Percentiles rank a stretch among this genome's conserved stretches.
Conservation (phyloP, 257 asterid genomes). For the Nicotiana otophora region DNA sequence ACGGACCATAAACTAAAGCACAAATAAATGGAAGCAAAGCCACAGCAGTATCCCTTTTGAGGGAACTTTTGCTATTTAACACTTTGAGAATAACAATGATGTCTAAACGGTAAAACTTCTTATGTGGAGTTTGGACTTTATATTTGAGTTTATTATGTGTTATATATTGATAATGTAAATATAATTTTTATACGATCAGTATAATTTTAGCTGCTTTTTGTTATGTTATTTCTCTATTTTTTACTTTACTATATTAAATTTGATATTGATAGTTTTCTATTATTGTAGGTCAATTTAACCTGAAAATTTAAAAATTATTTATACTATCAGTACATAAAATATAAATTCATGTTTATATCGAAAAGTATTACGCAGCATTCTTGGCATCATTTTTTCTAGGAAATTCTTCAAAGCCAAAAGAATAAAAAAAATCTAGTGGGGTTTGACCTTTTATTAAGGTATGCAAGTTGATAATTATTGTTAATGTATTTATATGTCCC, state of each 20-base stretch:
- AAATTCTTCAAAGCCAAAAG: background rate
- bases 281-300: no score
- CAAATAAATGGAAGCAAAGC: background rate
- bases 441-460: background rate
- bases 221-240: background rate
- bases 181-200: background rate
- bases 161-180: background rate
- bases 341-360: background rate
- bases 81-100: background rate
- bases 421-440: background rate
- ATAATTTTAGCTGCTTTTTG: background rate
- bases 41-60: background rate
- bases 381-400: background rate
- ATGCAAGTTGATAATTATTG: conserved; percentile 1
- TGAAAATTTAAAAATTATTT: background rate
- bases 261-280: no score
- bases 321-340: background rate
- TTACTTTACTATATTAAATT: background rate
- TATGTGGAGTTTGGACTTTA: background rate
- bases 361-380: background rate
- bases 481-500: background rate
- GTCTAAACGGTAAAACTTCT: background rate
- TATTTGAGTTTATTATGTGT: background rate
- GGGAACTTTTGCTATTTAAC: background rate
- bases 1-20: background rate